A percentile compares a stretch with the other conserved stretches of the same genome.
Evolutionary conservation across 169 alveolate genomes (phyloP).

Genomic region (Ichthyophthirius multifiliis): DNA sequence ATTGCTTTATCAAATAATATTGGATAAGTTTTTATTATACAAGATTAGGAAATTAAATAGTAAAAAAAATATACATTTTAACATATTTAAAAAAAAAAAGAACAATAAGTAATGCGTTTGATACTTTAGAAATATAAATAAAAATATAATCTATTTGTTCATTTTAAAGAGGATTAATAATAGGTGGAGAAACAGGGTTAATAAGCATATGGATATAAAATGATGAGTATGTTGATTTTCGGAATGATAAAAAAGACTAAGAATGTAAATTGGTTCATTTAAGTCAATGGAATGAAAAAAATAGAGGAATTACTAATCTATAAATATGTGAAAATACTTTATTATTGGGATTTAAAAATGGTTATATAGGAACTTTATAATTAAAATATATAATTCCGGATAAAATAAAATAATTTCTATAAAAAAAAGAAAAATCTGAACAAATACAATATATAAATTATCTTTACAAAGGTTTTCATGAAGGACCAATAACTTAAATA

Average conservation of each 20-base stretch:
- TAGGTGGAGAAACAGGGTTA: slow-evolving; percentile 58
- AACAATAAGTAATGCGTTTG: background rate
- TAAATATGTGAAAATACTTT: background rate
- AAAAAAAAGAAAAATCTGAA: background rate
- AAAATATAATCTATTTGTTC: slow-evolving; percentile 31
- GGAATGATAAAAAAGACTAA: slow-evolving; percentile 17
- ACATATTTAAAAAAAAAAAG: background rate
- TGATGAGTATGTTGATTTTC: slow-evolving; percentile 52
- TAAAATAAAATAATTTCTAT: background rate
- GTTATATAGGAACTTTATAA: background rate
- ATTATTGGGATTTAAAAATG: slow-evolving; percentile 8
- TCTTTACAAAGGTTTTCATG: slow-evolving; percentile 34
- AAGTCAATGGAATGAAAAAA: background rate
- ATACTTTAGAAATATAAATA: background rate
- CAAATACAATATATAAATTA: background rate
- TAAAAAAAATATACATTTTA: background rate
- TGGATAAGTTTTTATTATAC: slow-evolving; percentile 18
- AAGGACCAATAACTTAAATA: slow-evolving; percentile 55
- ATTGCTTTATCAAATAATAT: slow-evolving; percentile 22
- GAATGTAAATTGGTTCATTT: background rate
- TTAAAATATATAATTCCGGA: slow-evolving; percentile 15
- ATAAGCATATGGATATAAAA: slow-evolving; percentile 64
- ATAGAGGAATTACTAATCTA: slow-evolving; percentile 16
- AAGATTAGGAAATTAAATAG: slow-evolving; percentile 8
- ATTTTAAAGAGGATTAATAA: slow-evolving; percentile 58